Base-by-base conservation (phyloP, 2,329 filamentous ascomycete genomes). In the Plenodomus tracheiphilus region DNA sequence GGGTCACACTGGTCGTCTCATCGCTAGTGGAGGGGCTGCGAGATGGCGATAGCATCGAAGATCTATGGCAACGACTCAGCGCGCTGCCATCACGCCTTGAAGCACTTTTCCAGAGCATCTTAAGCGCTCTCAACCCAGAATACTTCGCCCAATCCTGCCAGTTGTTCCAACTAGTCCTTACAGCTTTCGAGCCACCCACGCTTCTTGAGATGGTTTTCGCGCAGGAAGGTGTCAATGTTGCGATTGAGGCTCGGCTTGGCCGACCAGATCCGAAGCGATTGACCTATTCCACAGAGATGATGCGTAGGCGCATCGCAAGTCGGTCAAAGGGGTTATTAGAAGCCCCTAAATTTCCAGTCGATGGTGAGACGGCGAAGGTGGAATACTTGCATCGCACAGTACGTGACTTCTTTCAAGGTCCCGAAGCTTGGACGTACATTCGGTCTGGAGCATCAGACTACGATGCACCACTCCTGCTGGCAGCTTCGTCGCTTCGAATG, bases 31-130 rank as follows among this genome's bases (percentile, higher is more conserved):
- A 37, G 2, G 46, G 45, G 2, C 41, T 55, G 3, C 19, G 32
- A 6, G 32, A 47, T 17, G 39, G 42, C 5, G 46, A 55, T 18
- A 10, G 15, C 9, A 7, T 51, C 4, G 25, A 36, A 4, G 48
- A 48, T 17, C 42, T 54, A 19, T 22, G 45, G 18, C 18, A 11
- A 20, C 36, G 51, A 10, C 45, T 61, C 2, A 20, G 45, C 9
- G 9, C 19, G 4, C 15, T 57, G 9, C 59, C 57, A 10, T n/a
- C 37, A 6, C 51, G 50, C 22, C 46, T 62, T 3, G 35, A 50
- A 10, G 28, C 36, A n/a, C 39, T 58, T 18, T 59, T 53, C 28
- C n/a, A 35, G 18, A 47, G 44, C 1, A 56, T 61, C 8, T 35
- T 61, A 15, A 40, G 47, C 7, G 37, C 22, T 15, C 35, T 41